phyloP scores from a whole-genome alignment of 495 filamentous ascomycete genomes.

The Tuber indicum region DNA sequence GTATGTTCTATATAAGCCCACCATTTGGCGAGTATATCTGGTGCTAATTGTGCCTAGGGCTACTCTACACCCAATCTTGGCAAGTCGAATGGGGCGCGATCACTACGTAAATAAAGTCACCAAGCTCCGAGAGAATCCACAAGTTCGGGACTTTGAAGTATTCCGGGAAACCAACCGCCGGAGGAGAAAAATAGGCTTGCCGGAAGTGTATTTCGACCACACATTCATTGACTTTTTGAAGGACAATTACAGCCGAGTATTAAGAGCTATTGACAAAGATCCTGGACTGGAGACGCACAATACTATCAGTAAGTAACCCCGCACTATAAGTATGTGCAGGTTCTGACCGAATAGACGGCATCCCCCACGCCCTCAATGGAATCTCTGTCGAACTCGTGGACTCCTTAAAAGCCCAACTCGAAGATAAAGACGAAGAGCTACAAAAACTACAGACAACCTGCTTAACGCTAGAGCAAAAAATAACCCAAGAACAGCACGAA shows the following conservation, averaged over 20 bases:
- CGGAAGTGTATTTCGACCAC: conserved; percentile 78
- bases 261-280: conserved; percentile 83
- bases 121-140: conserved; percentile 68
- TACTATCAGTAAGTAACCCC: conserved; percentile 16
- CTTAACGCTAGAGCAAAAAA: conserved; percentile 59
- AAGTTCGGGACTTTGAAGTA: conserved; percentile 87
- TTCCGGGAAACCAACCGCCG: conserved; percentile 43
- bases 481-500: conserved; percentile 71
- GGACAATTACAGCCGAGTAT: conserved; percentile 82
- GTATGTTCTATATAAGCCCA: conserved; percentile 7
- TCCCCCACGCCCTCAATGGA: conserved; percentile 50
- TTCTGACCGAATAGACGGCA: conserved; percentile 6
- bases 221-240: conserved; percentile 92
- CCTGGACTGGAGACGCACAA: conserved; percentile 63
- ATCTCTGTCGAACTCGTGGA: conserved; percentile 80
- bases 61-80: conserved; percentile 73
- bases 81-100: conserved; percentile 73
- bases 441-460: conserved; percentile 62
- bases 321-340: background rate
- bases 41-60: conserved; percentile 47
- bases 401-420: conserved; percentile 66
- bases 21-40: background rate
- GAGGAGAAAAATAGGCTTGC: conserved; percentile 50
- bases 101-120: conserved; percentile 81
- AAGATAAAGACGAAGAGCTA: conserved; percentile 62